Base-by-base conservation (phyloP, 2,329 filamentous ascomycete genomes). In the Ophiostoma quercus region DNA sequence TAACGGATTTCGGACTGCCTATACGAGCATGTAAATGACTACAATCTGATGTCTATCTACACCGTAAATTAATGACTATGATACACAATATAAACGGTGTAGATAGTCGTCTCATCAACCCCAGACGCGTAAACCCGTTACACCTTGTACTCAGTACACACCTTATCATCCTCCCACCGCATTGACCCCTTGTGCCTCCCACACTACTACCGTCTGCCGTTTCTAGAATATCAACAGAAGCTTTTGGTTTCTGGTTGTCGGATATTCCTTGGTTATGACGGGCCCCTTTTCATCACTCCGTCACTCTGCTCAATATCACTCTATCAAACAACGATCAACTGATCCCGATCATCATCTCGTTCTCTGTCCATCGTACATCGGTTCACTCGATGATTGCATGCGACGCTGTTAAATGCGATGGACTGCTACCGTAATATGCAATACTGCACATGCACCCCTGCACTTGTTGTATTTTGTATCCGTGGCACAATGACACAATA, bases 221-320 rank as follows among this genome's bases (percentile, higher is more conserved):
- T 65, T 65, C 62, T 65, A 65, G 62, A 65, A 65, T 39, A 11
- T 34, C 2, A 39, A 65, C 19, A 65, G 62, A 65, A 65, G 62
- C 62, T 62, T 62, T 32, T 62, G 57, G 6, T 39, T 65, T 22
- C 62, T 39, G 32, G 9, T 39, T 65, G 34, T 7, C n/a, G 62
- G 32, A 12, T 9, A 19, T n/a, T 65, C 62, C 32, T 39, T 63
- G 34, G 34, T 65, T 41, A 25, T 34, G 12, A 65, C 60, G 32
- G 3, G 19, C 62, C 32, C 62, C 16, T 63, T 63, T 37, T 32
- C 29, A 29, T 63, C 60, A 63, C 51, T 9, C 51, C 25, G n/a
- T 25, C 12, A 41, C 39, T 41, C 11, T 41, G 1, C 12, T 41
- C 39, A 12, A 14, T 41, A 41, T 41, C 22, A 57, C 51, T 57